Evolutionary conservation across 305 asterid genomes (phyloP).

Genomic region (Plantago lanceolata): DNA sequence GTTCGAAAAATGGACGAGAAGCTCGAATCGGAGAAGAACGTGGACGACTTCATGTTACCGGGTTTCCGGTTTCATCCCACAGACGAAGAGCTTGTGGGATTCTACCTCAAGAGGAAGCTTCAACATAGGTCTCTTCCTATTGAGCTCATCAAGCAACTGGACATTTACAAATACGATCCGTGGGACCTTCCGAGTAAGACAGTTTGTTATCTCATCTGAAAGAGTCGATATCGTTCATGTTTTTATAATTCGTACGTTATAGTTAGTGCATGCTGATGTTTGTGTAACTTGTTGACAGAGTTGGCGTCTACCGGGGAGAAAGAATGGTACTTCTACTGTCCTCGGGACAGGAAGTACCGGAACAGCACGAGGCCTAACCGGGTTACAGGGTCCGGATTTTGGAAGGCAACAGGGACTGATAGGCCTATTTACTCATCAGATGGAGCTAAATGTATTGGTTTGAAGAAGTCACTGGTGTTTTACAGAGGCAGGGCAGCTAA

Average conservation of each 20-base stretch:
- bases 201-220: neutral
- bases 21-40: conserved; percentile 39
- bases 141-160: conserved; percentile 73
- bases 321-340: conserved; percentile 90
- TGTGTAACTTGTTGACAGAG: conserved; percentile 30
- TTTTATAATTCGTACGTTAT: neutral
- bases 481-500: conserved; percentile 85
- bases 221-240: neutral
- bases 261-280: neutral
- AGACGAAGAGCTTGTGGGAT: conserved; percentile 79
- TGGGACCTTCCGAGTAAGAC: conserved; percentile 87
- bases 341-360: conserved; percentile 82
- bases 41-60: conserved; percentile 69
- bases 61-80: conserved; percentile 88
- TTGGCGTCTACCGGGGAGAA: conserved; percentile 78
- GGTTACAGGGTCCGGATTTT: conserved; percentile 78
- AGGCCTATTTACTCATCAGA: conserved; percentile 74
- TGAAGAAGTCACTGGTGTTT: conserved; percentile 77
- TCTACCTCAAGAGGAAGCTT: conserved; percentile 58
- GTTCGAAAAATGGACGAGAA: conserved; percentile 40
- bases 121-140: conserved; percentile 57
- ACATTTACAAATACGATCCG: conserved; percentile 79
- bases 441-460: conserved; percentile 68
- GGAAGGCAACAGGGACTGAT: conserved; percentile 94
- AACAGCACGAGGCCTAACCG: conserved; percentile 85